Percentiles rank a stretch among this genome's conserved stretches.
These are phyloP conservation scores for Fusarium penzigii DNA, from an alignment of 2,329 filamentous ascomycete species.

Conservation along the genomic window DNA sequence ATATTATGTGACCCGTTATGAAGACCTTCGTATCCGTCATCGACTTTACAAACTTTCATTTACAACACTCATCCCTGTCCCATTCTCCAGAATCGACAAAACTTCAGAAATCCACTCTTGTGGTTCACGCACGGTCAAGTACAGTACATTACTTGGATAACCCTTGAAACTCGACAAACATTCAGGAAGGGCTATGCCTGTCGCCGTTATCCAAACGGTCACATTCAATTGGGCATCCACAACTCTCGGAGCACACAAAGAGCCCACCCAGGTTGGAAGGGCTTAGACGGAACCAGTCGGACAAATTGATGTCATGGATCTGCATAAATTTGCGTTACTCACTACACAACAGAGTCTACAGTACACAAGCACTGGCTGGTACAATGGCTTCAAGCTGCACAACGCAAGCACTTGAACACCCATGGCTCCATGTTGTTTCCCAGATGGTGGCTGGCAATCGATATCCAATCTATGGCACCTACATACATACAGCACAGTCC, in stretches of 20 bases:
- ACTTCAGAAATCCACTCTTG: background rate
- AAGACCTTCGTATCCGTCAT: too few species aligned
- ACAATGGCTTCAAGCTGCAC: slow-evolving; percentile 1
- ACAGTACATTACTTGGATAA: background rate
- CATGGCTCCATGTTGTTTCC: slow-evolving; percentile 7
- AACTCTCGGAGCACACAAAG: slow-evolving; percentile 14
- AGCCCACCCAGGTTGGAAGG: slow-evolving; percentile 17
- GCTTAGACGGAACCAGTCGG: slow-evolving; percentile 17
- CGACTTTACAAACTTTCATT: background rate
- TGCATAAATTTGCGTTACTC: slow-evolving; percentile 21
- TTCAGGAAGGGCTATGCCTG: background rate
- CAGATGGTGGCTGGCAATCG: slow-evolving; percentile 24
- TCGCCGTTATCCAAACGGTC: slow-evolving; percentile 2
- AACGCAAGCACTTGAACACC: slow-evolving; percentile 6
- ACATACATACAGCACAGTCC: background rate
- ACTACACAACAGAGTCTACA: background rate
- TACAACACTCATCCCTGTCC: background rate
- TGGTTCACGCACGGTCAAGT: background rate
- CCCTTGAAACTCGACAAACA: background rate
- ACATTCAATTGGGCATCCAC: slow-evolving; percentile 11
- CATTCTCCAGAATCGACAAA: background rate
- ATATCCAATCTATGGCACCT: slow-evolving; percentile 16
- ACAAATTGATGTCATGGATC: slow-evolving; percentile 37
- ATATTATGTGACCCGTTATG: too few species aligned
- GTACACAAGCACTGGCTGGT: slow-evolving; percentile 7